Percentiles rank a stretch among this genome's conserved stretches.
phyloP scores from a whole-genome alignment of 2,329 filamentous ascomycete genomes.

The Tolypocladium tropicale region DNA sequence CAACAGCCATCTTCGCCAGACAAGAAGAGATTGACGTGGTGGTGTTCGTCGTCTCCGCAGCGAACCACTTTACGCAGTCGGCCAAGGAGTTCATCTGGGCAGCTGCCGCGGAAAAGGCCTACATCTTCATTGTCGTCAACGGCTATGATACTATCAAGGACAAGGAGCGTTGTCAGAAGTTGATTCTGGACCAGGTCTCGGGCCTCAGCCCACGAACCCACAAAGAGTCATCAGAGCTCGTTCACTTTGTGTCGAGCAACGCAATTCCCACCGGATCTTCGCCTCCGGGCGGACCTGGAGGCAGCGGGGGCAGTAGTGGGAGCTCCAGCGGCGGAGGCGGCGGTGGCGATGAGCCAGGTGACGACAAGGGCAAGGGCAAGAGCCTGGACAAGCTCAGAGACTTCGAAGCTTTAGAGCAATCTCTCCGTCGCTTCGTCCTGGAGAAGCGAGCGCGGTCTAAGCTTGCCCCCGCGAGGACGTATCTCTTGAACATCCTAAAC shows the following conservation, averaged over 20 bases:
- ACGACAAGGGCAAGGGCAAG: constrained; percentile 65
- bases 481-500: constrained; percentile 83
- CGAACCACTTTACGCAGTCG: constrained; percentile 95
- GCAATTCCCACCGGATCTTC: constrained; percentile 67
- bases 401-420: constrained; percentile 82
- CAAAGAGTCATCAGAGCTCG: constrained; percentile 85
- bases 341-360: constrained; percentile 43
- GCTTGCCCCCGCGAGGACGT: constrained; percentile 89
- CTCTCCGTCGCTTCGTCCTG: constrained; percentile 82
- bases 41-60: constrained; percentile 93
- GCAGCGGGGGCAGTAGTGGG: constrained; percentile 40
- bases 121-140: constrained; percentile 98
- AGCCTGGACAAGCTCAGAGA: constrained; percentile 80
- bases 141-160: constrained; percentile 91
- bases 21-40: constrained; percentile 99
- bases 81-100: constrained; percentile 98
- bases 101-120: constrained; percentile 91
- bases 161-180: constrained; percentile 81
- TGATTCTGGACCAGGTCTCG: constrained; percentile 83
- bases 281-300: constrained; percentile 43
- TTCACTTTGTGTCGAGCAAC: constrained; percentile 97
- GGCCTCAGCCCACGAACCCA: constrained; percentile 83
- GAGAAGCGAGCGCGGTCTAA: constrained; percentile 95
- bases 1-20: constrained; percentile 89
- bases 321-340: constrained; percentile 45